These are phyloP conservation scores for Rhodotorula glutinis DNA, from an alignment of 1,284 basidiomycete genomes.

Conservation along the genomic window DNA sequence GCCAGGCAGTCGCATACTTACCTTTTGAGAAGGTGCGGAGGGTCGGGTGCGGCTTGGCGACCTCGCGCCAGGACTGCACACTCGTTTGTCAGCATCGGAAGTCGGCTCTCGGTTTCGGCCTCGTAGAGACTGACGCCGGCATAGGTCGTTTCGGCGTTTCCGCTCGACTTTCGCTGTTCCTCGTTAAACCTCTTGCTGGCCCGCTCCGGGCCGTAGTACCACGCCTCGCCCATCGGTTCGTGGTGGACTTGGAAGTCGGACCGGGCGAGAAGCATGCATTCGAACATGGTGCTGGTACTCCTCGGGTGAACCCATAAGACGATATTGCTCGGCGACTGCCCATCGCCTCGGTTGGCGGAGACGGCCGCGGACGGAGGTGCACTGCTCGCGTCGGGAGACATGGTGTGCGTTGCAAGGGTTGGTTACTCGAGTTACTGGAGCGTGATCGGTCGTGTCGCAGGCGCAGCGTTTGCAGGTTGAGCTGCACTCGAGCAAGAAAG, in stretches of 20 bases:
- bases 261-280: conserved; percentile 33
- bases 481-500: background rate
- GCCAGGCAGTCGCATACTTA: conserved; percentile 1
- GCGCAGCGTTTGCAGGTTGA: background rate
- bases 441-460: too few relatives aligned
- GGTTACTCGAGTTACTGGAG: background rate
- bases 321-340: conserved; percentile 7
- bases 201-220: conserved; percentile 38
- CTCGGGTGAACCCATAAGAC: conserved; percentile 29
- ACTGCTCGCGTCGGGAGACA: conserved; percentile 2
- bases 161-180: conserved; percentile 28
- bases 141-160: conserved; percentile 36
- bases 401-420: background rate
- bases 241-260: conserved; percentile 37
- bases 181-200: conserved; percentile 34
- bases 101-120: too few relatives aligned
- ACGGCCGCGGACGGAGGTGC: background rate
- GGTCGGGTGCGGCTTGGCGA: conserved; percentile 22
- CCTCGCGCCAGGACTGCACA: conserved; percentile 26
- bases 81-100: background rate
- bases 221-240: conserved; percentile 38
- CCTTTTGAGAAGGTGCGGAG: conserved; percentile 39
- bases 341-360: background rate
- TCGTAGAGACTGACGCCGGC: conserved; percentile 29
- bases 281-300: conserved; percentile 40